Evolutionary conservation across 1,139 yeast genomes (phyloP), one percentile per base, ranked within the genome.

Genomic region (Yamadazyma taylorii): DNA sequence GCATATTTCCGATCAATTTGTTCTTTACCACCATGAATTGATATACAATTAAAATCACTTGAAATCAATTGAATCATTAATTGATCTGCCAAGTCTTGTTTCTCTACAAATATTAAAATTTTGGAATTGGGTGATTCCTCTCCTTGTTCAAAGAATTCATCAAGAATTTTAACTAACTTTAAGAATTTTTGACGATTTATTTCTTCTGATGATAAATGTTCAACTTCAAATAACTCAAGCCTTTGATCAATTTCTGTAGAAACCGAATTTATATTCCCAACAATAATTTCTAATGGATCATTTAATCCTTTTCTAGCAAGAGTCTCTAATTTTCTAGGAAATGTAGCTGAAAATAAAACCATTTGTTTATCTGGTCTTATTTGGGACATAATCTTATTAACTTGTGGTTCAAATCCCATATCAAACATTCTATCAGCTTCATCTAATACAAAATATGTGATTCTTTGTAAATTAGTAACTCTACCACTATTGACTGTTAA

Each of bases 381-480:
- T 32, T 85, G 85, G 22, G 78, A 71, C 52, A 89, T 71, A 21
- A 94, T 84, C 52, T 88, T 87, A 51, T 78, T 81, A 3, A 94
- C 90, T 56, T 94, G 99, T 0, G 98, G 98, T 53, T 89, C 98
- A 63, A 94, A 94, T 2, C 99, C 99, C 78, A 92, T 72, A 60
- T 92, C 99, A 64, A 90, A 90, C 86, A 92, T 82, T 49, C 99
- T 67, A 60, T 94, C 99, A 1, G 98, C 97, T 57, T 94, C 99
- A 58, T 94, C 99, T 41, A 94, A 66, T 0, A 90, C 96, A 14
- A 88, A 73, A 57, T 83, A 89, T 0, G 96, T 83, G 3, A 86
- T 79, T 30, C 94, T 65, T 31, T 67, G 66, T 14, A 92, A 67
- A 42, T 80, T 82, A 2, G 92, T 69, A 0, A 90, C 79, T 35